Base-by-base conservation (phyloP, 2,329 filamentous ascomycete genomes). In the Pestalotiopsis sp. region DNA sequence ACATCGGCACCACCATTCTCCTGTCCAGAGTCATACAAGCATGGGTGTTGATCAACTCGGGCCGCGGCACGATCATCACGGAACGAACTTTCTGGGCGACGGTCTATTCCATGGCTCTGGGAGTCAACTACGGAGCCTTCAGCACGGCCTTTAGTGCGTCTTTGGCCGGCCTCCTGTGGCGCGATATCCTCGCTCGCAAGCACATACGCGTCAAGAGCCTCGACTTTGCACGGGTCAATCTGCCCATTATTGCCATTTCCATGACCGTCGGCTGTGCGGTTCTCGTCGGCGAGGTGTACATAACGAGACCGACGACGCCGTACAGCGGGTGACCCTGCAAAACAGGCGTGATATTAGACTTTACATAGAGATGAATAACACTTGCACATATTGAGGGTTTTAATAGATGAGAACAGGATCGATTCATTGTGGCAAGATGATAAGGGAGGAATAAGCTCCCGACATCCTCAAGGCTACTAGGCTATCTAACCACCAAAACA, bases 111-210 rank as follows among this genome's bases (percentile, higher is more conserved):
- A 92, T 93, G 90, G 91, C 91, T 0, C 80, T 94, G 0, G 91
- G 91, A 2, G 90, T 93, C 70, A 93, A 94, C 77, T 93, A 90
- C 68, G 91, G 91, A 3, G 92, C 91, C 0, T 93, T 93, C 75
- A 92, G 90, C 75, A 88, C 88, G 0, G 90, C 90, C 0, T 92
- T 94, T 73, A 92, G 90, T 71, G 91, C 91, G 0, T 92, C 91
- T 0, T 79, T 93, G 1, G 92, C 92, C 1, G 92, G 91, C 1
- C 82, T 94, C 9, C 80, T 93, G 0, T 94, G 92, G 92, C 84
- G 90, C 2, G 90, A 93, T 70, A 93, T 94, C 20, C 82, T 93
- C 1, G 80, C 77, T 0, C 82, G 90, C 36, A 93, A 93, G 75
- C 87, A 92, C 71, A 93, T 94, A 68, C 84, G 82, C 45, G 90